Conservation (phyloP, 306 rosid species). For the Prunus mira region DNA sequence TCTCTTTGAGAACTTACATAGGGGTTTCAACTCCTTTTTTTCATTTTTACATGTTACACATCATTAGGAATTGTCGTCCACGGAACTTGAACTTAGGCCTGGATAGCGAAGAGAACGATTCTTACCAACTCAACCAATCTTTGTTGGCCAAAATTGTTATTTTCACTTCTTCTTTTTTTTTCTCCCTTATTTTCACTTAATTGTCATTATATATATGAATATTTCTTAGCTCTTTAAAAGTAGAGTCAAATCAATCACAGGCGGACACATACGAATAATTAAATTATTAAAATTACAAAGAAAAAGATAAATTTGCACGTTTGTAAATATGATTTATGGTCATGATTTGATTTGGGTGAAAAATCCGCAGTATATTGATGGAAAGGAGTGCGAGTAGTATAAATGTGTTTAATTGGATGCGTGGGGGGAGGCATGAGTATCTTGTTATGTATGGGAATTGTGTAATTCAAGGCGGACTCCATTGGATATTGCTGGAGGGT, state of each 20-base stretch:
- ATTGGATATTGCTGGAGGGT: conserved; percentile 37
- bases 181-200: no score
- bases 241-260: no score
- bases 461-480: conserved; percentile 42
- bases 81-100: rapidly evolving
- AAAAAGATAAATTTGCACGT: no score
- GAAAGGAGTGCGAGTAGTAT: neutral
- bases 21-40: rapidly evolving
- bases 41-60: no score
- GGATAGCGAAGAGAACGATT: no score
- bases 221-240: no score
- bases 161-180: no score
- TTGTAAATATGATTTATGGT: neutral
- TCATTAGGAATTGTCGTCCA: rapidly evolving
- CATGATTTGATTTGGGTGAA: neutral
- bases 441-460: conserved; percentile 31
- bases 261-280: no score
- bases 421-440: conserved; percentile 22
- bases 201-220: no score
- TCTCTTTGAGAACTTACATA: rapidly evolving
- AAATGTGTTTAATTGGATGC: conserved; percentile 1
- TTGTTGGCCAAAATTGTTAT: no score
- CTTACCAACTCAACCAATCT: no score
- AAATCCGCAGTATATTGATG: neutral
- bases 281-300: no score